These are phyloP conservation scores for Byssochlamys sp. DNA, from an alignment of 2,329 filamentous ascomycete species.

Conservation along the genomic window DNA sequence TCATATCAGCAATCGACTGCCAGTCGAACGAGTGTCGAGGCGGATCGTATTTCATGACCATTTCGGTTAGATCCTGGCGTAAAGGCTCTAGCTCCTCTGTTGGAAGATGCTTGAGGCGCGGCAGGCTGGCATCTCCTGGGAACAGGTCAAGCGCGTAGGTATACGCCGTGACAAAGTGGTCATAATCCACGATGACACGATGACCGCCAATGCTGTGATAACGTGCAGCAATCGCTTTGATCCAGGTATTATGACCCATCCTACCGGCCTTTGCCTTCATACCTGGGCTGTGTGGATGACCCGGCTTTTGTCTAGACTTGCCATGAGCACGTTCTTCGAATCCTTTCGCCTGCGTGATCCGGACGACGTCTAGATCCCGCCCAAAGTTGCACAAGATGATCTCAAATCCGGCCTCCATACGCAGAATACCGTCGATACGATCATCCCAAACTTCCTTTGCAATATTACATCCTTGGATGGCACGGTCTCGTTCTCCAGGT, in stretches of 20 bases:
- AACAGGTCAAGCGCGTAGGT: conserved; percentile 36
- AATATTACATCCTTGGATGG: conserved; percentile 47
- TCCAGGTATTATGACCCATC: conserved; percentile 7
- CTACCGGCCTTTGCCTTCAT: conserved; percentile 1
- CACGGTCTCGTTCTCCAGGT: conserved; percentile 42
- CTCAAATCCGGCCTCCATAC: conserved; percentile 63
- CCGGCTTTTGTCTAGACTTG: neutral
- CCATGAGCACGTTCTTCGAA: neutral
- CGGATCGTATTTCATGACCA: conserved; percentile 29
- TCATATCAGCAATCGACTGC: conserved; percentile 58
- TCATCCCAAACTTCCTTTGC: conserved; percentile 41
- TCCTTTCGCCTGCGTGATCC: conserved; percentile 20
- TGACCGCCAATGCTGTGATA: conserved; percentile 25
- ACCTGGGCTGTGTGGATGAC: neutral
- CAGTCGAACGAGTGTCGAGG: conserved; percentile 44
- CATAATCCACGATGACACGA: conserved; percentile 39
- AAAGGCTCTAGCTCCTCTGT: conserved; percentile 26
- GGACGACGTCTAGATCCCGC: conserved; percentile 27
- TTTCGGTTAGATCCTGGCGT: conserved; percentile 35
- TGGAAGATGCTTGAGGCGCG: conserved; percentile 27
- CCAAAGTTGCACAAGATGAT: conserved; percentile 58
- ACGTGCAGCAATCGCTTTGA: conserved; percentile 18
- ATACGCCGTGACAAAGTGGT: conserved; percentile 42
- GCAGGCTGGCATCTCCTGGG: conserved; percentile 23
- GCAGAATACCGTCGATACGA: conserved; percentile 53